A percentile compares a stretch with the other conserved stretches of the same genome.
These are phyloP conservation scores for Pleurotus cornucopiae DNA, from an alignment of 768 basidiomycete species.

Conservation along the genomic window DNA sequence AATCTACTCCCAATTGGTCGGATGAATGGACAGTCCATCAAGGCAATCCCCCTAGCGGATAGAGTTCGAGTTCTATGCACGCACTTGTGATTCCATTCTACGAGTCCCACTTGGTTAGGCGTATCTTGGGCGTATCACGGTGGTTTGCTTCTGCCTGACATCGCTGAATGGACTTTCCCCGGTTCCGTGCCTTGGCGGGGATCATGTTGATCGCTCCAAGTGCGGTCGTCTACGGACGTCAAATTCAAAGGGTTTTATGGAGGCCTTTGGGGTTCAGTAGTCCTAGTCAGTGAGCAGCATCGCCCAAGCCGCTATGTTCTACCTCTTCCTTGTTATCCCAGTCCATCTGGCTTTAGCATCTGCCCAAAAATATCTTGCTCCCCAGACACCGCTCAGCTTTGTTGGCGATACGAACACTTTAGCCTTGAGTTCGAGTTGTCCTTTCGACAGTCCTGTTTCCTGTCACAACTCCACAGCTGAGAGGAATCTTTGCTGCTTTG, in stretches of 20 bases:
- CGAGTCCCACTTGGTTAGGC: no score
- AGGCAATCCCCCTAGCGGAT: slow-evolving; percentile 18
- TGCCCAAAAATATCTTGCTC: not conserved
- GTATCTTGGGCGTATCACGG: not conserved
- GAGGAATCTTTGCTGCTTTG: slow-evolving; percentile 16
- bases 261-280: no score
- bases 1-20: slow-evolving; percentile 22
- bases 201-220: no score
- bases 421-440: not conserved
- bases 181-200: no score
- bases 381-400: not conserved
- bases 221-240: no score
- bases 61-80: slow-evolving; percentile 2
- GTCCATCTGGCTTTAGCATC: not conserved
- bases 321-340: not conserved
- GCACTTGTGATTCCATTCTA: no score
- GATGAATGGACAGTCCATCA: slow-evolving; percentile 35
- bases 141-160: no score
- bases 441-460: slow-evolving; percentile 4
- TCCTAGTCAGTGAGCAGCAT: no score
- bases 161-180: no score
- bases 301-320: not conserved
- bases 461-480: slow-evolving; percentile 14
- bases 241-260: no score
- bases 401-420: not conserved